phyloP scores from a whole-genome alignment of 371 early-diverging fungal genomes.

The Blakeslea trispora region DNA sequence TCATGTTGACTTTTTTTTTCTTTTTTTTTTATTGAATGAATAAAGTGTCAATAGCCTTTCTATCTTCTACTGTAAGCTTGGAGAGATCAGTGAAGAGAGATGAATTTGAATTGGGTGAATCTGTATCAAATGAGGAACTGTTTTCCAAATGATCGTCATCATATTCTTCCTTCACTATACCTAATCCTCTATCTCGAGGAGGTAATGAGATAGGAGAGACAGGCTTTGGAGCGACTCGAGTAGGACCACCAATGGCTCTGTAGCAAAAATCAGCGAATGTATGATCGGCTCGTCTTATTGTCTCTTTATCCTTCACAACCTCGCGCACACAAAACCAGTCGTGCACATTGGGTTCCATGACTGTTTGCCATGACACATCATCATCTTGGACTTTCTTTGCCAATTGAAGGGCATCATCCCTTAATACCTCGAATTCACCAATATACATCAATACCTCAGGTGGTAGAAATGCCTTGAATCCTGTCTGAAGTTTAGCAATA shows the following conservation, averaged over 20 bases:
- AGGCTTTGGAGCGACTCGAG: neutral
- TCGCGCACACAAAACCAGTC: conserved; percentile 56
- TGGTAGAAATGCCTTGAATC: conserved; percentile 40
- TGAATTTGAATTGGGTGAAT: too few species aligned
- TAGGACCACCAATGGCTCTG: conserved; percentile 18
- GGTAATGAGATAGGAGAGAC: neutral
- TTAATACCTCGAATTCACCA: conserved; percentile 44
- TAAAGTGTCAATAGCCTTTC: too few species aligned
- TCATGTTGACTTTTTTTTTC: too few species aligned
- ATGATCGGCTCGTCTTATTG: conserved; percentile 36
- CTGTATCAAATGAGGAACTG: neutral
- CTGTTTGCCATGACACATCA: conserved; percentile 41
- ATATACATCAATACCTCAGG: conserved; percentile 44
- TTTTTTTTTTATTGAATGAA: too few species aligned
- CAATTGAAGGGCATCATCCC: conserved; percentile 48
- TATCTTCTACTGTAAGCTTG: too few species aligned
- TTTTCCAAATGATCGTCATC: conserved; percentile 22
- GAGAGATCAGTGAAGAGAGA: too few species aligned
- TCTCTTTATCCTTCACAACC: conserved; percentile 45
- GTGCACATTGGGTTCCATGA: conserved; percentile 45
- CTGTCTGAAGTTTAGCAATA: conserved; percentile 44
- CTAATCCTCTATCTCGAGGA: conserved; percentile 10
- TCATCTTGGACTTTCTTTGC: conserved; percentile 46
- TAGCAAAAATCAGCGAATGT: conserved; percentile 47
- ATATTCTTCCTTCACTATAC: conserved; percentile 28